phyloP scores from a whole-genome alignment of 1,139 yeast species.

The Taiozyma sp. region DNA sequence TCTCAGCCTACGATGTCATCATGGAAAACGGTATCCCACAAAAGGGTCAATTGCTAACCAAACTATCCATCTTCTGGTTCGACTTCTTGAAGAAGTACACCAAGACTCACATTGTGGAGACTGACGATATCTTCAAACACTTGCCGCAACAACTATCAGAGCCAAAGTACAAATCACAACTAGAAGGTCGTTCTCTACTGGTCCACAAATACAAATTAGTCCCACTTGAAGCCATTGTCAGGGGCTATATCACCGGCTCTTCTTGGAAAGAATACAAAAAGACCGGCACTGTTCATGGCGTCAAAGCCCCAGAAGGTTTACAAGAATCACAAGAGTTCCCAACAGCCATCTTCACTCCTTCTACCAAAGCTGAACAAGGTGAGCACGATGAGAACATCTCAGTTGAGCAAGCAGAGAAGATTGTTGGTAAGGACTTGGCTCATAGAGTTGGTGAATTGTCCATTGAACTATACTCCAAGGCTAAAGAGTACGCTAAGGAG shows the following conservation, averaged over 20 bases:
- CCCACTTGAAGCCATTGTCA: constrained; percentile 93
- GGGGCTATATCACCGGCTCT: constrained; percentile 96
- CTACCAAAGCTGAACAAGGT: constrained; percentile 97
- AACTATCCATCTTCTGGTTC: constrained; percentile 91
- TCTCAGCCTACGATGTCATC: constrained; percentile 95
- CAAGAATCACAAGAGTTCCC: constrained; percentile 80
- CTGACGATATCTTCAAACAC: constrained; percentile 49
- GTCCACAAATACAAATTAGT: constrained; percentile 80
- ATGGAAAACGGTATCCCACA: constrained; percentile 88
- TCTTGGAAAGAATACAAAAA: constrained; percentile 93
- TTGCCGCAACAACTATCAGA: constrained; percentile 58
- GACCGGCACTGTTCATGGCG: constrained; percentile 82
- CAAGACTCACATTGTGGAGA: constrained; percentile 31
- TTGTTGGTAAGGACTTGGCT: constrained; percentile 73
- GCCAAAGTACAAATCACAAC: constrained; percentile 56
- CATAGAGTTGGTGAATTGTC: constrained; percentile 55
- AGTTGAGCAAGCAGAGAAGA: constrained; percentile 72
- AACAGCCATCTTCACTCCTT: constrained; percentile 87
- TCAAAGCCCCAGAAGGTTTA: constrained; percentile 46
- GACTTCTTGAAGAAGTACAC: constrained; percentile 44
- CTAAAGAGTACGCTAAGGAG: constrained; percentile 77
- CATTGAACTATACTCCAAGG: constrained; percentile 67
- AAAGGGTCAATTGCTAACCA: constrained; percentile 85
- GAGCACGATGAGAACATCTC: constrained; percentile 96
- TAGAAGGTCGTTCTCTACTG: constrained; percentile 71